Evolutionary conservation across 345 rosid genomes (phyloP).

Genomic region (Eutrema yunnanense): DNA sequence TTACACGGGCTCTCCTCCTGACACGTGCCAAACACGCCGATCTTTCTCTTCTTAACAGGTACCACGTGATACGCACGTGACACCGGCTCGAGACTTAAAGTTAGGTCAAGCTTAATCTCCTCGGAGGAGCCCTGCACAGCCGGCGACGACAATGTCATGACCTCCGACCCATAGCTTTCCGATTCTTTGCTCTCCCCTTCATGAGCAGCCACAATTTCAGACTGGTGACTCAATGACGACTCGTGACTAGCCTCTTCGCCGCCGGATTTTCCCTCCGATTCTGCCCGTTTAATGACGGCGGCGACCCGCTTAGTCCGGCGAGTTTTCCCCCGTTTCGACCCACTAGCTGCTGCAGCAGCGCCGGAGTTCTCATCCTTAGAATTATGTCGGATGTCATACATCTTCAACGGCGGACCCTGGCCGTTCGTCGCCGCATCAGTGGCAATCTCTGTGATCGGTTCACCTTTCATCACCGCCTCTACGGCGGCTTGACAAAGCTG

Average conservation of each 20-base stretch:
- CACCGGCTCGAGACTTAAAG: conserved; percentile 50
- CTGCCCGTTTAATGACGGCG: background rate
- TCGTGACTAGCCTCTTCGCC: conserved; percentile 57
- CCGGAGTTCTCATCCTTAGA: conserved; percentile 64
- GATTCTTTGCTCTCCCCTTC: conserved; percentile 56
- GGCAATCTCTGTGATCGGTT: conserved; percentile 67
- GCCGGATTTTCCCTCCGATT: conserved; percentile 22
- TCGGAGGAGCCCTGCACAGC: conserved; percentile 43
- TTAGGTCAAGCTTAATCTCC: conserved; percentile 46
- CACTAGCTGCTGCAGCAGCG: background rate
- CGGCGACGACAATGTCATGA: conserved; percentile 32
- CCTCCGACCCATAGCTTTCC: conserved; percentile 60
- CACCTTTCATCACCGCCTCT: conserved; percentile 75
- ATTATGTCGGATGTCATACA: conserved; percentile 82
- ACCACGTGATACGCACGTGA: conserved; percentile 49
- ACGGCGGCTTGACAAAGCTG: conserved; percentile 93
- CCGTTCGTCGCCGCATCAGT: conserved; percentile 69
- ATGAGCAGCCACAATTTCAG: conserved; percentile 46
- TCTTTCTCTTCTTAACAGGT: conserved; percentile 68
- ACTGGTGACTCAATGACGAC: conserved; percentile 86
- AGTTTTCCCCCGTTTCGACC: conserved; percentile 1
- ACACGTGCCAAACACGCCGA: conserved; percentile 25
- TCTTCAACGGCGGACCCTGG: conserved; percentile 78
- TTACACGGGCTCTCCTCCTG: conserved; percentile 41
- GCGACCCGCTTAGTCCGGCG: conserved; percentile 7